Conservation (phyloP, 2,329 filamentous ascomycete genomes). For the Fusarium paranaense region DNA sequence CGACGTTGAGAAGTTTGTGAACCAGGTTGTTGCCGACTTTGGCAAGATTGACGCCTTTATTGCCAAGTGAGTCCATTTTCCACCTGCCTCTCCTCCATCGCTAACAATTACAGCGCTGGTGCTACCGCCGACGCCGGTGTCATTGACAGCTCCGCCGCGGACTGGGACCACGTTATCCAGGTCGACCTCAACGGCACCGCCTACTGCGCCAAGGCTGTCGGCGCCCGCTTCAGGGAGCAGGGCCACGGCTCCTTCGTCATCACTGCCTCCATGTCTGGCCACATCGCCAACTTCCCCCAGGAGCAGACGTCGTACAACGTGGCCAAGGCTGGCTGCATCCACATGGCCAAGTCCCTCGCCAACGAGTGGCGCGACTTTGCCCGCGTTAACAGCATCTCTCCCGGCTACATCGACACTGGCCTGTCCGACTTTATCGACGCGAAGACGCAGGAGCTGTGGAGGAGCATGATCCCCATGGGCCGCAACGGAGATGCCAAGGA, state of each 20-base stretch:
- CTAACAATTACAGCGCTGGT: slow-evolving; percentile 60
- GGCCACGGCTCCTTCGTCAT: slow-evolving; percentile 75
- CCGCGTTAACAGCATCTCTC: slow-evolving; percentile 73
- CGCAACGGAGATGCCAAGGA: slow-evolving; percentile 76
- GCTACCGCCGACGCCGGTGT: slow-evolving; percentile 76
- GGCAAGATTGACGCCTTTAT: slow-evolving; percentile 80
- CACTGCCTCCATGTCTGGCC: slow-evolving; percentile 76
- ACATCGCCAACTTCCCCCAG: slow-evolving; percentile 78
- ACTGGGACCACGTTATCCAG: slow-evolving; percentile 73
- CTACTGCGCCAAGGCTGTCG: slow-evolving; percentile 74
- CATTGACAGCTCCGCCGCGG: slow-evolving; percentile 74
- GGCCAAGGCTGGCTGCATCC: slow-evolving; percentile 67
- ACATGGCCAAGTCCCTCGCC: slow-evolving; percentile 61
- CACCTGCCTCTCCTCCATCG: neutral
- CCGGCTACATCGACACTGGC: slow-evolving; percentile 76
- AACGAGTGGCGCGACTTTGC: slow-evolving; percentile 78
- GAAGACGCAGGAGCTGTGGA: slow-evolving; percentile 79
- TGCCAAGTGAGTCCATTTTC: slow-evolving; percentile 70
- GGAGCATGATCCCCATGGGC: slow-evolving; percentile 79
- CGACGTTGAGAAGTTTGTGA: slow-evolving; percentile 64
- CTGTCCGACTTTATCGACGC: slow-evolving; percentile 74
- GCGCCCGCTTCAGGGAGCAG: slow-evolving; percentile 72
- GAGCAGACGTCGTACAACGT: slow-evolving; percentile 76
- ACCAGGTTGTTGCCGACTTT: slow-evolving; percentile 78
- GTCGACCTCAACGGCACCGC: slow-evolving; percentile 77